Evolutionary conservation across 1,284 basidiomycete species (phyloP).

Genomic region (Meripilus lineatus): DNA sequence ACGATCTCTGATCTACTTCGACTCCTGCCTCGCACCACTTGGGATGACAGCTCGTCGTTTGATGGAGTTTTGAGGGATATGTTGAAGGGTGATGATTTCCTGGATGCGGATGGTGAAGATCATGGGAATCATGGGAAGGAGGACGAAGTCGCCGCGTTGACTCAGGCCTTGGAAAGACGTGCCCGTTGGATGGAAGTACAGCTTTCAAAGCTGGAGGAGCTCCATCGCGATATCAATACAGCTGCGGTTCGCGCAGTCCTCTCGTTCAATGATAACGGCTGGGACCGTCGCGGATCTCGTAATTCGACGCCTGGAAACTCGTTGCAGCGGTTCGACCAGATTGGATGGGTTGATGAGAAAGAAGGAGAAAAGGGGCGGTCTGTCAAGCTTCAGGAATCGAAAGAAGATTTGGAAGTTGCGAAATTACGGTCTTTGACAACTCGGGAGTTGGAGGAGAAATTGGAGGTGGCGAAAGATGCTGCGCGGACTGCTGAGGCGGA

Average conservation of each 20-base stretch:
- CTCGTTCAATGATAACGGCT: conserved; percentile 79
- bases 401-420: too few relatives aligned
- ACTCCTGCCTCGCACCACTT: conserved; percentile 76
- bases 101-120: conserved; percentile 69
- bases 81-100: conserved; percentile 79
- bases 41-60: conserved; percentile 83
- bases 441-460: conserved; percentile 70
- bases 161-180: conserved; percentile 74
- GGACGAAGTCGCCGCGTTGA: conserved; percentile 77
- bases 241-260: conserved; percentile 78
- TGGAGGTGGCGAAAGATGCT: conserved; percentile 62
- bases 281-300: conserved; percentile 64
- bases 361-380: too few relatives aligned
- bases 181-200: conserved; percentile 89
- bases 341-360: conserved; percentile 45
- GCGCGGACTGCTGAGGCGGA: conserved; percentile 68
- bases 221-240: conserved; percentile 81
- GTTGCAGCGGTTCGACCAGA: conserved; percentile 59
- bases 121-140: conserved; percentile 45
- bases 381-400: too few relatives aligned
- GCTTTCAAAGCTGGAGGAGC: conserved; percentile 76
- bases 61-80: conserved; percentile 80
- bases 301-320: conserved; percentile 57
- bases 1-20: conserved; percentile 80
- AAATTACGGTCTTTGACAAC: conserved; percentile 49